A percentile compares a stretch with the other conserved stretches of the same genome.
These are phyloP conservation scores for Talinum fruticosum DNA, from an alignment of 148 eudicot genomes.

Conservation along the genomic window DNA sequence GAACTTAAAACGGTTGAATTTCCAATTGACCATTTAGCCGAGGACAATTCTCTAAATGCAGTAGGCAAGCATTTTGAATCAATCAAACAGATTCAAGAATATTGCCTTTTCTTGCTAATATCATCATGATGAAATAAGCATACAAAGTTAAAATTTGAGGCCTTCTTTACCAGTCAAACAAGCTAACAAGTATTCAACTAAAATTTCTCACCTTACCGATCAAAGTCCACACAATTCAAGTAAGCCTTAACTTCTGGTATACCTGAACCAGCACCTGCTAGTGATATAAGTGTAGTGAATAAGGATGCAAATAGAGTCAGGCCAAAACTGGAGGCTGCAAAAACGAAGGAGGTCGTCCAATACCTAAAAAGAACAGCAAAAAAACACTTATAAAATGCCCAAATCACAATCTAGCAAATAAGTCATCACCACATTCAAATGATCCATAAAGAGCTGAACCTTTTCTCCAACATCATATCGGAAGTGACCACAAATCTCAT, in stretches of 20 bases:
- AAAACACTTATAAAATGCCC: not conserved
- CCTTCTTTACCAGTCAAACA: constrained; percentile 4
- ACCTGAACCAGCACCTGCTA: constrained; percentile 93
- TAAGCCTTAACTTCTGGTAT: constrained; percentile 96
- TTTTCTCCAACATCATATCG: constrained; percentile 58
- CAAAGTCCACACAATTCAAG: constrained; percentile 93
- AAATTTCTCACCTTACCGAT: constrained; percentile 61
- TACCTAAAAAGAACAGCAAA: constrained; percentile 40
- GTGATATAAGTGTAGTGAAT: constrained; percentile 68
- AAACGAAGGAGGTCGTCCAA: constrained; percentile 59
- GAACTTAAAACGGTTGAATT: not conserved
- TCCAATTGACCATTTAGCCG: not conserved
- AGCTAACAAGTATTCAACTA: not conserved
- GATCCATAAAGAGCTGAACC: constrained; percentile 29
- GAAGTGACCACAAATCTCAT: constrained; percentile 85
- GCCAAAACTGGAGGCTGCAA: constrained; percentile 61
- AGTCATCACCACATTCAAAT: not conserved
- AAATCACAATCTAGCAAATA: not conserved
- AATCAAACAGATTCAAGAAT: not conserved
- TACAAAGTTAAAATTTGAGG: not conserved
- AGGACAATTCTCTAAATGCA: not conserved
- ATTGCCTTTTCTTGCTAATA: not conserved
- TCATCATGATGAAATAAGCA: too few relatives aligned
- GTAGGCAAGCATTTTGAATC: not conserved
- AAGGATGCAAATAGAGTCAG: constrained; percentile 69